Conservation (phyloP, 2,329 filamentous ascomycete genomes). For the Balansia obtecta region DNA sequence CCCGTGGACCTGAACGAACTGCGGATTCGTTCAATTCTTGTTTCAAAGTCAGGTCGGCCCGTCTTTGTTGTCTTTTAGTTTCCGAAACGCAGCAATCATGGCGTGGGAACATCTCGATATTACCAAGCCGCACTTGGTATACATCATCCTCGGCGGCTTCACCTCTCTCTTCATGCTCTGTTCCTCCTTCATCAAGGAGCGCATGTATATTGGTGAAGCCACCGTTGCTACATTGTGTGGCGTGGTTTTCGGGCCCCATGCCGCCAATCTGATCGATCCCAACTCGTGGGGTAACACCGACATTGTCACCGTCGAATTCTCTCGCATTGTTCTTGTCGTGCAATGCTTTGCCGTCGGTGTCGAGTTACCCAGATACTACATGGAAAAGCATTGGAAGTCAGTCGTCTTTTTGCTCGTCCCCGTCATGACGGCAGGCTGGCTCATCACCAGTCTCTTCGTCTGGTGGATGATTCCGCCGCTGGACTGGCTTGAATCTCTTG, state of each 20-base stretch:
- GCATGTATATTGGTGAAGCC: conserved; percentile 95
- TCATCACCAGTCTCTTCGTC: conserved; percentile 83
- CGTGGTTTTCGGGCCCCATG: conserved; percentile 80
- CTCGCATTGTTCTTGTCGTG: conserved; percentile 77
- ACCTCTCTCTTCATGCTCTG: conserved; percentile 97
- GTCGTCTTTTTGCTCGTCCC: conserved; percentile 79
- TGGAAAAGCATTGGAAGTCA: conserved; percentile 95
- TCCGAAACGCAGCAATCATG: conserved; percentile 32
- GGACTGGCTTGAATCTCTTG: conserved; percentile 81
- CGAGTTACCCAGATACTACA: conserved; percentile 85
- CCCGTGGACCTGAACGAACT: conserved; percentile 2
- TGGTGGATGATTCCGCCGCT: conserved; percentile 78
- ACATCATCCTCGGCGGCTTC: conserved; percentile 96
- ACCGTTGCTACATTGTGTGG: conserved; percentile 84
- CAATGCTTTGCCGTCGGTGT: conserved; percentile 89
- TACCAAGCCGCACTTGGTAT: conserved; percentile 93
- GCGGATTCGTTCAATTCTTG: too few relatives aligned
- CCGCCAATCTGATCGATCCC: conserved; percentile 68
- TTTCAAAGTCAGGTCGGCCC: too few relatives aligned
- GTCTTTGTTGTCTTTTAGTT: neutral
- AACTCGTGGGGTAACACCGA: conserved; percentile 69
- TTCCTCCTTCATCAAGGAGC: conserved; percentile 96
- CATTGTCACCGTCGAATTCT: conserved; percentile 80
- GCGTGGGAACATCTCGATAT: conserved; percentile 72
- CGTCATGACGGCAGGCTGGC: conserved; percentile 96